Percentiles rank a stretch among this genome's conserved stretches.
Evolutionary conservation across 179 eudicot genomes (phyloP).

Genomic region (Heliamphora pulchella): DNA sequence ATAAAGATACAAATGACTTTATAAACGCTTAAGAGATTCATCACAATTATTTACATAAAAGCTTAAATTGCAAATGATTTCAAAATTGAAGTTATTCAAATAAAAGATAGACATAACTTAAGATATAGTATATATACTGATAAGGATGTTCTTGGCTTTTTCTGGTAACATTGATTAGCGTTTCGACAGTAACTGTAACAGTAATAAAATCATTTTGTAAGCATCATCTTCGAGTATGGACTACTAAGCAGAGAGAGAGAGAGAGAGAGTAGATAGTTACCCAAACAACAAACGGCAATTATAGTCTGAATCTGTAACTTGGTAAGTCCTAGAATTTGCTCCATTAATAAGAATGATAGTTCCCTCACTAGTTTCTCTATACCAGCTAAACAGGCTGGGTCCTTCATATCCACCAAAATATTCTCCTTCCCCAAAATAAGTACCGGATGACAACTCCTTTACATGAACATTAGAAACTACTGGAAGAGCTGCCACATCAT

Average conservation of each 20-base stretch:
- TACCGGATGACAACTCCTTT: slow-evolving; percentile 42
- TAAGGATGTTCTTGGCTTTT: neutral
- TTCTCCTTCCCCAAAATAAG: slow-evolving; percentile 72
- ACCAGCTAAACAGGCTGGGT: slow-evolving; percentile 83
- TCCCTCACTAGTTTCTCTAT: slow-evolving; percentile 77
- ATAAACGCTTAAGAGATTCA: slow-evolving; percentile 1
- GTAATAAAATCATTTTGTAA: neutral
- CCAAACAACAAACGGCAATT: slow-evolving; percentile 83
- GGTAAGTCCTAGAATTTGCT: slow-evolving; percentile 63
- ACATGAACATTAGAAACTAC: slow-evolving; percentile 53
- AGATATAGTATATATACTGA: neutral
- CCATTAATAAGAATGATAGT: slow-evolving; percentile 49
- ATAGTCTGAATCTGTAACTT: slow-evolving; percentile 85
- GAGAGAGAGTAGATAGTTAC: slow-evolving; percentile 32
- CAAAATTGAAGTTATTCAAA: neutral
- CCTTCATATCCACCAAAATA: slow-evolving; percentile 98
- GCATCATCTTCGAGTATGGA: neutral
- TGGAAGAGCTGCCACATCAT: slow-evolving; percentile 59
- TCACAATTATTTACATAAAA: neutral
- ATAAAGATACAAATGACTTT: neutral
- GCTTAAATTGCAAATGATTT: neutral
- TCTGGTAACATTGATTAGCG: neutral
- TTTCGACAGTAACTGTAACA: neutral
- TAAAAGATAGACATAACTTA: neutral
- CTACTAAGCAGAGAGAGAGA: neutral